Conservation (phyloP, 352 stramenopile species). For the Phytopythium boreale region DNA sequence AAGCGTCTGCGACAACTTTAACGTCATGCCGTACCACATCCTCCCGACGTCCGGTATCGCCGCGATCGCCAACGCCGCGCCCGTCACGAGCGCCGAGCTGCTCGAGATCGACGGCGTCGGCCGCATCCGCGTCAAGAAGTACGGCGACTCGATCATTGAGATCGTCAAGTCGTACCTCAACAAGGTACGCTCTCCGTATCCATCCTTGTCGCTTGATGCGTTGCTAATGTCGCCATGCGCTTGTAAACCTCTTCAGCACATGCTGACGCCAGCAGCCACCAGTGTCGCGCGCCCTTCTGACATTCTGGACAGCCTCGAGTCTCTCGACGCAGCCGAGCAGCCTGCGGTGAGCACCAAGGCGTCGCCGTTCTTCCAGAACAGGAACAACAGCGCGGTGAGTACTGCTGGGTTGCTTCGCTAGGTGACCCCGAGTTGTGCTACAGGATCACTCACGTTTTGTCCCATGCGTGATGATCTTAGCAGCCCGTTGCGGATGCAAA, state of each 20-base stretch:
- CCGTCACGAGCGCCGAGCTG: conserved; percentile 70
- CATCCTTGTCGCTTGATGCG: neutral
- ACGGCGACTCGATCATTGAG: conserved; percentile 77
- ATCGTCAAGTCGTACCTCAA: conserved; percentile 77
- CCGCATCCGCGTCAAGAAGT: conserved; percentile 84
- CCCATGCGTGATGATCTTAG: neutral
- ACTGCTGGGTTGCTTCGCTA: neutral
- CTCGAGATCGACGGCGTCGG: conserved; percentile 81
- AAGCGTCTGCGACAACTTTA: conserved; percentile 82
- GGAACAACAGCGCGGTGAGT: conserved; percentile 9
- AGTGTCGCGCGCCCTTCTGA: conserved; percentile 13
- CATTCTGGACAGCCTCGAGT: conserved; percentile 27
- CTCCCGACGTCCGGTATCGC: conserved; percentile 76
- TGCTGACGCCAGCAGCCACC: conserved; percentile 46
- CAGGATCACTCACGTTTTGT: neutral
- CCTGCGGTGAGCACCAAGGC: conserved; percentile 14
- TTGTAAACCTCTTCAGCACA: conserved; percentile 37
- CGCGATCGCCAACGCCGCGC: conserved; percentile 75
- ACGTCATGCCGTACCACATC: conserved; percentile 88
- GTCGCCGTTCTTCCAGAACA: conserved; percentile 54
- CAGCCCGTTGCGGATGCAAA: neutral
- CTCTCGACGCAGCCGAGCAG: conserved; percentile 17
- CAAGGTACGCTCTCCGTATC: conserved; percentile 41
- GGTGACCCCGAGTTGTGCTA: neutral
- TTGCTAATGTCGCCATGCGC: neutral